phyloP scores from a whole-genome alignment of 2,329 filamentous ascomycete genomes.

The Cadophora sp. region DNA sequence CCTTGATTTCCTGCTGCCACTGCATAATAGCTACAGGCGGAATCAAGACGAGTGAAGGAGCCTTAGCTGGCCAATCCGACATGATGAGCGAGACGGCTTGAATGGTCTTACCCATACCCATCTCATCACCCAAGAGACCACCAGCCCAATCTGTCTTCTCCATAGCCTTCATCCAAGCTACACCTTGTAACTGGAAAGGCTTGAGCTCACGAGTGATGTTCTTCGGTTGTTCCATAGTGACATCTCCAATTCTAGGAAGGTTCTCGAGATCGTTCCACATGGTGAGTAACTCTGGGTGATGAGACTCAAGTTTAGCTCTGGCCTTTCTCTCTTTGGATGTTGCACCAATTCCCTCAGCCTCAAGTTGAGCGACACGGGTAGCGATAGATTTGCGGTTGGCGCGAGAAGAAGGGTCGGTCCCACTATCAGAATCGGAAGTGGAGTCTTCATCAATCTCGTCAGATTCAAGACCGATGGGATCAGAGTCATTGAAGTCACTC shows the following conservation, averaged over 20 bases:
- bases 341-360: not conserved
- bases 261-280: conserved; percentile 85
- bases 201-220: conserved; percentile 86
- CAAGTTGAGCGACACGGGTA: not conserved
- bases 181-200: conserved; percentile 89
- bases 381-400: not conserved
- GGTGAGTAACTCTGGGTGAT: conserved; percentile 79
- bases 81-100: conserved; percentile 97
- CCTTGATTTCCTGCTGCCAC: conserved; percentile 83
- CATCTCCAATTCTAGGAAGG: conserved; percentile 68
- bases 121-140: conserved; percentile 93
- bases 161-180: conserved; percentile 94
- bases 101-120: conserved; percentile 99
- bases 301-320: conserved; percentile 71
- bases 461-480: not conserved
- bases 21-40: conserved; percentile 96
- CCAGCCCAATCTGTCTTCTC: conserved; percentile 86
- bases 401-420: not conserved
- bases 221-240: conserved; percentile 72
- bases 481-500: conserved; percentile 30
- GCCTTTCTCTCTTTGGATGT: not conserved
- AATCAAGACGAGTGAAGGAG: conserved; percentile 86
- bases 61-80: conserved; percentile 89
- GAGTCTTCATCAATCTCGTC: not conserved
- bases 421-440: conserved; percentile 1